Evolutionary conservation across 305 asterid genomes (phyloP).

Genomic region (Fraxinus latifolia): DNA sequence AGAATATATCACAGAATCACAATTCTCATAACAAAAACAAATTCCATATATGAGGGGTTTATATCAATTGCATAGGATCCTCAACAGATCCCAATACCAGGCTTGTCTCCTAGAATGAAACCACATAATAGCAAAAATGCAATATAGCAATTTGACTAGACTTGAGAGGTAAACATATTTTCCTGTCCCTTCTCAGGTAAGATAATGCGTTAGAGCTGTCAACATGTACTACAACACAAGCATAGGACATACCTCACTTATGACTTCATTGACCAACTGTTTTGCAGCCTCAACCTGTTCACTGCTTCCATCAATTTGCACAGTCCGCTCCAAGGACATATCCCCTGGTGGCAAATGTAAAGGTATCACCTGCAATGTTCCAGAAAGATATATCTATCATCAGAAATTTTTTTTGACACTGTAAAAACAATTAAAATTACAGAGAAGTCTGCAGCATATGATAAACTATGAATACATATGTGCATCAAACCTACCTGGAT

Average conservation of each 20-base stretch:
- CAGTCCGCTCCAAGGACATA: background rate
- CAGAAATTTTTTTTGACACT: background rate
- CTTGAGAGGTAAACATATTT: background rate
- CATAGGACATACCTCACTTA: constrained; percentile 22
- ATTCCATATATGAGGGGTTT: background rate
- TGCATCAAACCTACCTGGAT: constrained; percentile 57
- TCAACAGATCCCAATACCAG: background rate
- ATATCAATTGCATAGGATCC: background rate
- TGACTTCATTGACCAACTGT: constrained; percentile 28
- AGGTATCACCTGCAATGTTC: background rate
- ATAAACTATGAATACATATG: background rate
- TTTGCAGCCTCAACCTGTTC: constrained; percentile 30
- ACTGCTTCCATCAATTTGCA: constrained; percentile 27
- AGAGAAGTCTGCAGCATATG: background rate
- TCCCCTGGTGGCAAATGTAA: constrained; percentile 1
- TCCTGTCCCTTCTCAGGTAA: background rate
- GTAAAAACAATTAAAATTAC: background rate
- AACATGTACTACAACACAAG: background rate
- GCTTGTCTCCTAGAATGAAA: background rate
- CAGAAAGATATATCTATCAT: background rate
- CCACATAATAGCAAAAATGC: background rate
- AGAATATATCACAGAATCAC: background rate
- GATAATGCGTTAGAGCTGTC: background rate
- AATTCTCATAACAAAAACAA: background rate
- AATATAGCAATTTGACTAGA: background rate